Percentiles rank a stretch among this genome's conserved stretches.
Evolutionary conservation across 164 flowering plant genomes (phyloP).

Genomic region (Pachysandra terminalis): DNA sequence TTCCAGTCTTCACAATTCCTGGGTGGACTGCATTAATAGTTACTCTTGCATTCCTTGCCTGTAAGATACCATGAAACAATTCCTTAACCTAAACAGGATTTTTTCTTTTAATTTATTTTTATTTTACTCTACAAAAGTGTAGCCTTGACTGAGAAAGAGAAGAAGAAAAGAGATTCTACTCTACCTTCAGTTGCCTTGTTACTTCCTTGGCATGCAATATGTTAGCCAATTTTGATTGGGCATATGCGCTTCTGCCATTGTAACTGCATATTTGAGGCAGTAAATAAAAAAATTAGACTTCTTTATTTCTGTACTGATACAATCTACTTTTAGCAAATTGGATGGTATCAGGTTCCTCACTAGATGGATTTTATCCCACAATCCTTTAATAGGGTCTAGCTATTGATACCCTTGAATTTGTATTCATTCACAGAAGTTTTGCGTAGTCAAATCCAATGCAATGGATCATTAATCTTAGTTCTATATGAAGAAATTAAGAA

Average conservation of each 20-base stretch:
- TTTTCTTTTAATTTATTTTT: background rate
- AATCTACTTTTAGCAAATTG: no score
- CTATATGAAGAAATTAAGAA: no score
- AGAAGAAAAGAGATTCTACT: background rate
- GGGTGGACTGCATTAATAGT: slow-evolving; percentile 94
- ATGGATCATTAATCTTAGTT: background rate
- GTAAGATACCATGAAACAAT: slow-evolving; percentile 4
- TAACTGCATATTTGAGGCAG: slow-evolving; percentile 43
- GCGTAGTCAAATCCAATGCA: background rate
- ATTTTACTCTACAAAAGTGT: background rate
- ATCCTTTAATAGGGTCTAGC: no score
- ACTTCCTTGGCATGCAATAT: slow-evolving; percentile 86
- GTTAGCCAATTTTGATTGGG: slow-evolving; percentile 84
- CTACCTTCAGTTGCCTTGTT: slow-evolving; percentile 72
- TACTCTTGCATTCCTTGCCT: slow-evolving; percentile 85
- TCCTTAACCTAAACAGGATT: background rate
- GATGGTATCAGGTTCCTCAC: no score
- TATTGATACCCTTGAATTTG: no score
- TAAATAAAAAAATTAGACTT: no score
- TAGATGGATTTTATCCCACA: no score
- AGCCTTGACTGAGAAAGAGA: background rate
- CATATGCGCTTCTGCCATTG: slow-evolving; percentile 85
- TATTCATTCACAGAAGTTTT: no score
- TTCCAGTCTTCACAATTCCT: slow-evolving; percentile 93
- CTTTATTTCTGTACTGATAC: no score